Base-by-base conservation (phyloP, 306 rosid species). In the Citrullus colocynthis region DNA sequence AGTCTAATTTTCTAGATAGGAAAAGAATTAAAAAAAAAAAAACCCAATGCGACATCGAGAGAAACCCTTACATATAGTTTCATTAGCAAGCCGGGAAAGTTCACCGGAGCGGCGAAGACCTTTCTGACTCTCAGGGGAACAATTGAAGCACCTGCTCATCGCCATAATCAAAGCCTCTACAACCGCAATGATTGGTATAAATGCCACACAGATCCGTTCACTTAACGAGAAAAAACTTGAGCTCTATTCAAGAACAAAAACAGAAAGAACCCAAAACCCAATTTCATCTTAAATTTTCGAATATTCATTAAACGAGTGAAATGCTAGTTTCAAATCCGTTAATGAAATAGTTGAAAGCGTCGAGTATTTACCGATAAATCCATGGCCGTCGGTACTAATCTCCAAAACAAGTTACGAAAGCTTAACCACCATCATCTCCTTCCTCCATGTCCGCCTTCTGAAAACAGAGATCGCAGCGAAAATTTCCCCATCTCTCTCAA, bases 21-120 rank as follows among this genome's bases (percentile, higher is more conserved):
- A 45, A 5, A 45, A 45, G 0, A 32, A 32, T 32, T 2, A 48
- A 0, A 12, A 48, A 64, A 62, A 34, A 9, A 15, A 5, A 28
- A 58, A 4, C 16, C 79, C 7, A 11, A 52, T 17, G 6, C 9
- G 48, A 45, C 24, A 3, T 16, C 21, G 20, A 49, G 48, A 58
- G 48, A 48, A 61, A 17, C 1, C 54, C 24, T 77, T 88, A 93
- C 98, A 93, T 80, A 82, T 83, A 28, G 97, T 86, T 84, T 90
- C 91, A 2, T 72, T 7, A 44, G 97, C 84, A 5, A 93, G 92
- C 14, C 34, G 83, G 2, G 62, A 7, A 30, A 85, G 74, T 20
- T 91, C 89, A 3, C 24, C 3, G 52, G 15, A 71, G 52, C 78
- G 34, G 21, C 28, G 59, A 28, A 57, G n/a, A 51, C 20, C 18